A percentile compares a stretch with the other conserved stretches of the same genome.
phyloP scores from a whole-genome alignment of 106 monocot genomes.

The Dendrobium catenatum region DNA sequence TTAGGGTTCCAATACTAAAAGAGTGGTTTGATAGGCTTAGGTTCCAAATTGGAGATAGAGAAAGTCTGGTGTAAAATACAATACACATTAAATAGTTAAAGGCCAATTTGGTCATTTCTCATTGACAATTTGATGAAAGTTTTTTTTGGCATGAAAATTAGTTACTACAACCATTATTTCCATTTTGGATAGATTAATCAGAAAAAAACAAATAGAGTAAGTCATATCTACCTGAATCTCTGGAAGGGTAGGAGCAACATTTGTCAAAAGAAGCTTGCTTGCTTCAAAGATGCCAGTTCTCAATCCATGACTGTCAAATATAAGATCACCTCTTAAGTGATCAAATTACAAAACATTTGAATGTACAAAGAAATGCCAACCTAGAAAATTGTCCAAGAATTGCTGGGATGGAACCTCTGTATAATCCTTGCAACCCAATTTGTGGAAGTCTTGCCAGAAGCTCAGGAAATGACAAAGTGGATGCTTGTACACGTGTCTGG shows the following conservation, averaged over 20 bases:
- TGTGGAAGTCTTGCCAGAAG: constrained; percentile 48
- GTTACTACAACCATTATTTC: neutral
- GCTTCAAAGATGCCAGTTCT: constrained; percentile 61
- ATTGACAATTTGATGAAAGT: too few species aligned
- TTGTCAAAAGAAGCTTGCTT: constrained; percentile 47
- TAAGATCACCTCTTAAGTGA: neutral
- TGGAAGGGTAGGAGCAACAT: constrained; percentile 42
- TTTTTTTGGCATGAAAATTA: neutral
- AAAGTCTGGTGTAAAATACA: neutral
- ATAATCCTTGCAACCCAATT: constrained; percentile 52
- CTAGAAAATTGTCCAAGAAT: constrained; percentile 68
- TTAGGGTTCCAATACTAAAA: too few species aligned
- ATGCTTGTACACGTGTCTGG: constrained; percentile 64
- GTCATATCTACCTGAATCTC: constrained; percentile 41
- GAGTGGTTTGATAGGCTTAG: too few species aligned
- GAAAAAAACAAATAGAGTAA: neutral
- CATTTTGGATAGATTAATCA: neutral
- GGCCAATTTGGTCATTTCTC: too few species aligned
- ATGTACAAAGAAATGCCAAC: constrained; percentile 13
- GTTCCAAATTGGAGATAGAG: too few species aligned
- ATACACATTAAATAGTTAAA: neutral
- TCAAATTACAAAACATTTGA: neutral
- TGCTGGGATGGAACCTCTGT: constrained; percentile 64
- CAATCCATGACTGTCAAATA: constrained; percentile 51
- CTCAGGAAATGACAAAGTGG: constrained; percentile 56